phyloP scores from a whole-genome alignment of 2,329 filamentous ascomycete genomes.

The Rhynchosporium agropyri region DNA sequence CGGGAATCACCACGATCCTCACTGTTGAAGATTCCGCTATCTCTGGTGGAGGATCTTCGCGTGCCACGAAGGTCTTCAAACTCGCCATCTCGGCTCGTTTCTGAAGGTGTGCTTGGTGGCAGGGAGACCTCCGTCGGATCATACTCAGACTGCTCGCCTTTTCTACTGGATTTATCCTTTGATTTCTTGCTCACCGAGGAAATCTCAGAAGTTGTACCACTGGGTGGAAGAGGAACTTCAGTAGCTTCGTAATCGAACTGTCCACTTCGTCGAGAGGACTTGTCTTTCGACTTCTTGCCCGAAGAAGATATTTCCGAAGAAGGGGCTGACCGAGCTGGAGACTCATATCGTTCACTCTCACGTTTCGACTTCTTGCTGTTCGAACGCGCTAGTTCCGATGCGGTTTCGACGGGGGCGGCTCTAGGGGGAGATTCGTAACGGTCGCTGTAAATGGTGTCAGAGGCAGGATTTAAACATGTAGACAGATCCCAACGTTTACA shows the following conservation, averaged over 20 bases:
- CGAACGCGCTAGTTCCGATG: constrained; percentile 31
- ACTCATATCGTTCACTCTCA: constrained; percentile 26
- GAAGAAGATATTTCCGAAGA: constrained; percentile 33
- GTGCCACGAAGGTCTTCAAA: constrained; percentile 43
- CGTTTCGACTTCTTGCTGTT: constrained; percentile 33
- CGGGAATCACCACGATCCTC: constrained; percentile 47
- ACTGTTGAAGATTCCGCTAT: constrained; percentile 48
- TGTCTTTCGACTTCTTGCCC: constrained; percentile 33
- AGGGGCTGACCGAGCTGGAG: constrained; percentile 25
- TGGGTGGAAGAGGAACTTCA: constrained; percentile 21
- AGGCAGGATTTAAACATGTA: background rate
- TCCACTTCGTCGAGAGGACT: constrained; percentile 33
- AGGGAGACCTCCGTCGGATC: constrained; percentile 40
- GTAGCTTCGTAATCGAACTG: constrained; percentile 28
- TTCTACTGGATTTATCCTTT: constrained; percentile 35
- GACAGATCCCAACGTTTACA: background rate
- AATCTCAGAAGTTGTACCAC: constrained; percentile 18
- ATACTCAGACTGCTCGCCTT: constrained; percentile 33
- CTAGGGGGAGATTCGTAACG: constrained; percentile 11
- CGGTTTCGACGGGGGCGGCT: constrained; percentile 23
- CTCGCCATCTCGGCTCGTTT: constrained; percentile 37
- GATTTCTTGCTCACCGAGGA: constrained; percentile 18
- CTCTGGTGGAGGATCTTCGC: constrained; percentile 44
- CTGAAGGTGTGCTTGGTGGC: constrained; percentile 38
- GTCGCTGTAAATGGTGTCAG: constrained; percentile 2